phyloP scores from a whole-genome alignment of 306 rosid genomes.

The Chamaecrista fasciculata region DNA sequence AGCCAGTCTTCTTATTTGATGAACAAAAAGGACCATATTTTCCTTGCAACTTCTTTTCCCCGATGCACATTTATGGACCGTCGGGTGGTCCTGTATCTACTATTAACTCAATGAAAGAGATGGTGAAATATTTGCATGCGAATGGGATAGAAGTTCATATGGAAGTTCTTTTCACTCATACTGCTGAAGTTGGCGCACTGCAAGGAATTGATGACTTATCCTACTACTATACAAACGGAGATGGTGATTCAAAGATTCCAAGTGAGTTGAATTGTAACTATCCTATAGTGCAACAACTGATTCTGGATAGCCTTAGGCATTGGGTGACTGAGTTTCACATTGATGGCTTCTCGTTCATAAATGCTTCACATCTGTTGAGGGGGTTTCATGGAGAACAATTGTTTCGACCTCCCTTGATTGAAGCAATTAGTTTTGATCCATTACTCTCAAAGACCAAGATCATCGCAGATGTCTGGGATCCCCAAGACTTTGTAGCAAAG shows the following conservation, averaged over 20 bases:
- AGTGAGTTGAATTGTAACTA: constrained; percentile 67
- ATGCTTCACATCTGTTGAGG: constrained; percentile 64
- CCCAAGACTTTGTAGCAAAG: constrained; percentile 43
- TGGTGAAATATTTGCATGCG: constrained; percentile 80
- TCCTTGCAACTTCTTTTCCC: constrained; percentile 82
- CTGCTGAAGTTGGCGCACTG: constrained; percentile 62
- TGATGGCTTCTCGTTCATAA: constrained; percentile 89
- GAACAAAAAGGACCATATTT: constrained; percentile 79
- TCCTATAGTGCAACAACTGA: constrained; percentile 74
- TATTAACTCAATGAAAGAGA: constrained; percentile 68
- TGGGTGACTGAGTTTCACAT: constrained; percentile 90
- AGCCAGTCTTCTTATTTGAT: constrained; percentile 74
- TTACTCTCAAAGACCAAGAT: constrained; percentile 69
- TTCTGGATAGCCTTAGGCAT: constrained; percentile 75
- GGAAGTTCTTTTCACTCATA: constrained; percentile 87
- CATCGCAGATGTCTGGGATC: constrained; percentile 84
- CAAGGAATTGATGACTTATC: constrained; percentile 71
- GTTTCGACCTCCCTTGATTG: constrained; percentile 85
- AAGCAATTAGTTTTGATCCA: constrained; percentile 87
- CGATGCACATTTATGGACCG: constrained; percentile 55
- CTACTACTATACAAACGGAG: constrained; percentile 50
- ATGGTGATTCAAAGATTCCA: constrained; percentile 34
- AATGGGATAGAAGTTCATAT: constrained; percentile 78
- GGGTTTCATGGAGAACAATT: constrained; percentile 64
- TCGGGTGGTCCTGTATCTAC: constrained; percentile 60